Evolutionary conservation across 768 basidiomycete species (phyloP), one percentile per base, ranked within the genome.

Genomic region (Suillus paluster): DNA sequence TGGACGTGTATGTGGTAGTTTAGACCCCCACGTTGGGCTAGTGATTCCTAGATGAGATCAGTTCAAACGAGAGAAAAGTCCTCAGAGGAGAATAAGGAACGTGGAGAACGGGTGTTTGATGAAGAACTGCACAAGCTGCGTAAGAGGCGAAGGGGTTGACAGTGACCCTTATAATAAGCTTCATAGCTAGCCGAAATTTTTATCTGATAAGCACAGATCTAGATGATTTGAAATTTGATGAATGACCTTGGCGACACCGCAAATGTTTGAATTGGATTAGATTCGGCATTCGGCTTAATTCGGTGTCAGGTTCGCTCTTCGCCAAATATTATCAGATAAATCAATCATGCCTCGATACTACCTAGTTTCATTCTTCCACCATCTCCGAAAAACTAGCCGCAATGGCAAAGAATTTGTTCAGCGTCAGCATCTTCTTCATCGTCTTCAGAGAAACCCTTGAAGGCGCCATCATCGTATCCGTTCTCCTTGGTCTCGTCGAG

Each of bases 401-500:
- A 60, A 94, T 94, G 92, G 79, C 83, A 19, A 3, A 83, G 64
- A 84, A 87, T 70, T 78, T 95, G 59, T 97, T 97, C 78, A 92
- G 91, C 61, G 84, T 96, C 60, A 88, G 94, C 70, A 94, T 98
- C 67, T 97, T 95, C 82, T 95, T 98, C 84, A 95, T 97, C 78
- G 88, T 96, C 78, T 95, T 97, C 75, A 86, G 95, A 72, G 95
- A 97, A 84, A 91, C 94, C 5, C 84, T 97, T 65, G 95, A 97
- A 80, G 92, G 94, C 5, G 87, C 87, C 46, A 91, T 98, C 79
- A 94, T 99, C 82, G 78, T 97, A 73, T 92, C 94, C 7, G 94
- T 97, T 61, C 85, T 99, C 53, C 89, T 97, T 57, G 88, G 92
- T 65, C 87, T 98, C 63, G 91, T 93, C n/a, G 88, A 97, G 69